Base-by-base conservation (phyloP, 2,329 filamentous ascomycete species). In the Aspergillus arachidicola region DNA sequence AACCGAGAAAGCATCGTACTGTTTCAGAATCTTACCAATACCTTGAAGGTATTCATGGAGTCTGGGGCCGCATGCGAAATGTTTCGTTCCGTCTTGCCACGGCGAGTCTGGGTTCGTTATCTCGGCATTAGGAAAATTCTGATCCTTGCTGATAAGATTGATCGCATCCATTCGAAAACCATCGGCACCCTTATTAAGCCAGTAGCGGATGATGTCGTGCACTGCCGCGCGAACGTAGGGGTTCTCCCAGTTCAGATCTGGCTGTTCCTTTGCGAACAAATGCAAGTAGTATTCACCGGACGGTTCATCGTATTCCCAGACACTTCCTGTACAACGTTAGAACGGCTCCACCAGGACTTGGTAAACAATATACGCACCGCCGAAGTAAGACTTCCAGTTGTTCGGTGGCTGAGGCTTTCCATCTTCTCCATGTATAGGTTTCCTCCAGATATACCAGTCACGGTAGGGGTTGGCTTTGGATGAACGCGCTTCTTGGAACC, bases 181-280 rank as follows among this genome's bases (percentile, higher is more conserved):
- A 53, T 89, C 86, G 0, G 91, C 87, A 5, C 91, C 91, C 36
- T 86, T 85, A 53, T 90, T 81, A 0, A 94, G 84, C 92, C 92
- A 95, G 74, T 93, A 94, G 38, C 85, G 84, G 85, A 93, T 90
- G 4, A 89, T 83, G 19, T 85, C 84, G 75, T 92, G 91, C 6
- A 93, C 87, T 2, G 90, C 91, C 50, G 85, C 79, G 12, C 91
- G 84, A 0, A 89, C 85, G 10, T 85, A 86, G 0, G 83, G 81
- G 63, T 89, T 91, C 72, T 94, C 90, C 91, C 91, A 94, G 76
- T 94, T 95, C 21, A 95, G 82, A 69, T 94, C 92, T 0, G 92
- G 91, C 73, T 94, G 91, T 68, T 91, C 87, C 7, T 85, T 85
- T 4, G 89, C 87, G 74, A 92, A 95, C 12, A 94, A 82, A 64